Evolutionary conservation across 257 asterid genomes (phyloP).

Genomic region (Primulina eburnea): DNA sequence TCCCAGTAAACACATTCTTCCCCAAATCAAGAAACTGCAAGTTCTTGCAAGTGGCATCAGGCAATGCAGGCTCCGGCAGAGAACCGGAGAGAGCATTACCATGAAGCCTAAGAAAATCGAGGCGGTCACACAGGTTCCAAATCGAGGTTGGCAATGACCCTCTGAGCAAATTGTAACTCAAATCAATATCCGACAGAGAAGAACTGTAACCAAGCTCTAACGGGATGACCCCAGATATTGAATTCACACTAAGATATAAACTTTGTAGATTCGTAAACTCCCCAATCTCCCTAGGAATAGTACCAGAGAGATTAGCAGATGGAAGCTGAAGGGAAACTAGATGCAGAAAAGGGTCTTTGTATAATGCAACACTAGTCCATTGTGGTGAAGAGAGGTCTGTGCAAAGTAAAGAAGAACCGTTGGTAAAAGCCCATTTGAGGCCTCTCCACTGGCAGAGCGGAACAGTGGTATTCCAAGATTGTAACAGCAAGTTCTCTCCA

Average conservation of each 20-base stretch:
- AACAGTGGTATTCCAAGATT: slow-evolving; percentile 75
- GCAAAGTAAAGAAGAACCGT: slow-evolving; percentile 54
- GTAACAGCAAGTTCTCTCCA: slow-evolving; percentile 58
- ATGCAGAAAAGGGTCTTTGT: slow-evolving; percentile 54
- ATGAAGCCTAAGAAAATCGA: slow-evolving; percentile 64
- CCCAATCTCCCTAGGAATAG: slow-evolving; percentile 76
- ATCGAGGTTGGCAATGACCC: slow-evolving; percentile 80
- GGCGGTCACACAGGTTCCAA: slow-evolving; percentile 85
- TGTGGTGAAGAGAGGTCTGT: slow-evolving; percentile 75
- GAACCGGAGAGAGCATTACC: slow-evolving; percentile 79
- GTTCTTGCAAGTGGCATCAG: slow-evolving; percentile 60
- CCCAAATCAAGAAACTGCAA: slow-evolving; percentile 81
- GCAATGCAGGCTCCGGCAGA: slow-evolving; percentile 79
- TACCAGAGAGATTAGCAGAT: slow-evolving; percentile 88
- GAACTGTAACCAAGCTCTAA: slow-evolving; percentile 88
- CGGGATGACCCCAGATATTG: slow-evolving; percentile 68
- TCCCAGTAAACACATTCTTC: slow-evolving; percentile 60
- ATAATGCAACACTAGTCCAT: slow-evolving; percentile 49
- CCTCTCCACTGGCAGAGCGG: slow-evolving; percentile 97
- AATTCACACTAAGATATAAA: slow-evolving; percentile 70
- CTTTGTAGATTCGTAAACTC: slow-evolving; percentile 62
- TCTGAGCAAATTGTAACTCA: slow-evolving; percentile 61
- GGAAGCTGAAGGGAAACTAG: slow-evolving; percentile 80
- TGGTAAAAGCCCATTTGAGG: slow-evolving; percentile 70
- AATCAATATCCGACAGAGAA: slow-evolving; percentile 72